These are phyloP conservation scores for Trametes polyzona DNA, from an alignment of 1,284 basidiomycete genomes.

Conservation along the genomic window DNA sequence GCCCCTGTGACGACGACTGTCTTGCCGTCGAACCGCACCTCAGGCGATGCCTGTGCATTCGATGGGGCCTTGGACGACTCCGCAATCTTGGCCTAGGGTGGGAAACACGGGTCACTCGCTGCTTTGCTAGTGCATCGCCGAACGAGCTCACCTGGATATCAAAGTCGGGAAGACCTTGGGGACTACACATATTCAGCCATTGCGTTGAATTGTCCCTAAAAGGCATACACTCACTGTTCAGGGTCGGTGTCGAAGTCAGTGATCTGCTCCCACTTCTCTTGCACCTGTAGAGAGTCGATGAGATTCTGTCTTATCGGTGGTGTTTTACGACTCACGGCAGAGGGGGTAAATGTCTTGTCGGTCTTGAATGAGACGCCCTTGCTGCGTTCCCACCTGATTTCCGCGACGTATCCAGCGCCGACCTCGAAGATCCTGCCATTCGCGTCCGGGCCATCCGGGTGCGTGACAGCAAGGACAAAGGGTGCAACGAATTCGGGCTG, in stretches of 20 bases:
- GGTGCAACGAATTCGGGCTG: conserved; percentile 94
- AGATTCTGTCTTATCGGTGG: too few relatives aligned
- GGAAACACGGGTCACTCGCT: conserved; percentile 5
- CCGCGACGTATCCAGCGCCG: conserved; percentile 92
- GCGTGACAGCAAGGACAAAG: conserved; percentile 80
- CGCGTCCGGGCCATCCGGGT: conserved; percentile 82
- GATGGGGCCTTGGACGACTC: conserved; percentile 66
- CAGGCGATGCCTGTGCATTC: conserved; percentile 75
- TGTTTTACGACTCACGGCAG: conserved; percentile 73
- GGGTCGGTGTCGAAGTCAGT: conserved; percentile 76
- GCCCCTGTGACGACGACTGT: conserved; percentile 96
- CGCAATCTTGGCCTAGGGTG: conserved; percentile 74
- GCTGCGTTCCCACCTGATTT: conserved; percentile 93
- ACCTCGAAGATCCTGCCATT: conserved; percentile 92
- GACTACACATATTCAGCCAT: conserved; percentile 59
- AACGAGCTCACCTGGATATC: conserved; percentile 58
- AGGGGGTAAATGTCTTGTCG: conserved; percentile 91
- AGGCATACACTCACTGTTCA: conserved; percentile 60
- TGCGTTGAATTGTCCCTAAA: conserved; percentile 1
- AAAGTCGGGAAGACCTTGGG: conserved; percentile 69
- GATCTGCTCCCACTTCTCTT: conserved; percentile 81
- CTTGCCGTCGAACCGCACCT: conserved; percentile 86
- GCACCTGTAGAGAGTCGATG: conserved; percentile 65
- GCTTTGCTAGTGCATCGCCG: not conserved
- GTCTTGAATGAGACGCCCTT: conserved; percentile 90